Evolutionary conservation across 768 basidiomycete genomes (phyloP).

Genomic region (Phylloporus arenicola): DNA sequence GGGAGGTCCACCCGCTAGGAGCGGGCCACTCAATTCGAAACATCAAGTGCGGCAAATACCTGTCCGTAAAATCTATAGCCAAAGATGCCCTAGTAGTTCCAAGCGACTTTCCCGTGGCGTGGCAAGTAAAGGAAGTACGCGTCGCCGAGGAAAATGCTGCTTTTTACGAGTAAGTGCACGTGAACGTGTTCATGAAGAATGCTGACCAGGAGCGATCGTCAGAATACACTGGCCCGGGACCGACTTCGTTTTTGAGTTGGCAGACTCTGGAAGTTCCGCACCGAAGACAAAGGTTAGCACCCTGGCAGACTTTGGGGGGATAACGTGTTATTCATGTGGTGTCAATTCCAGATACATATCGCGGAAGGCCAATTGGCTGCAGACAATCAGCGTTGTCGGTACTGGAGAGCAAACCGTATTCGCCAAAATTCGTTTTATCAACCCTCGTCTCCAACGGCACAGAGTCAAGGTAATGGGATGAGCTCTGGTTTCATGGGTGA

Average conservation of each 20-base stretch:
- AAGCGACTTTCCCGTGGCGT: constrained; percentile 27
- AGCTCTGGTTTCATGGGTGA: constrained; percentile 19
- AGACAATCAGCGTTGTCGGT: constrained; percentile 26
- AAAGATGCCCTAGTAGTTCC: constrained; percentile 21
- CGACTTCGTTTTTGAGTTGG: constrained; percentile 24
- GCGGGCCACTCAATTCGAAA: constrained; percentile 29
- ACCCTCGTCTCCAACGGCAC: constrained; percentile 11
- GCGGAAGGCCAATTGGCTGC: constrained; percentile 20
- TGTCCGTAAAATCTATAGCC: constrained; percentile 22
- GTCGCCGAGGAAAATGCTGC: constrained; percentile 22
- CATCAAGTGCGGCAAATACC: constrained; percentile 28
- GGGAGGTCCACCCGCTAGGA: constrained; percentile 27
- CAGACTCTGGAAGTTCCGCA: constrained; percentile 19
- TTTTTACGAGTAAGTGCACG: constrained; percentile 23
- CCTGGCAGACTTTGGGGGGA: background rate
- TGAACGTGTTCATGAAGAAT: background rate
- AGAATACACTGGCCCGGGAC: constrained; percentile 30
- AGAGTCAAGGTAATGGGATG: constrained; percentile 9
- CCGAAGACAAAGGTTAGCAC: constrained; percentile 27
- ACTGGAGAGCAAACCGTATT: constrained; percentile 28
- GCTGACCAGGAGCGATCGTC: background rate
- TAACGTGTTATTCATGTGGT: background rate
- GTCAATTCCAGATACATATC: constrained; percentile 15
- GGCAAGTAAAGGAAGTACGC: constrained; percentile 24
- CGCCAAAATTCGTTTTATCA: constrained; percentile 28